Percentiles rank a stretch among this genome's conserved stretches.
These are phyloP conservation scores for Ustilago curta DNA, from an alignment of 1,284 basidiomycete genomes.

Conservation along the genomic window DNA sequence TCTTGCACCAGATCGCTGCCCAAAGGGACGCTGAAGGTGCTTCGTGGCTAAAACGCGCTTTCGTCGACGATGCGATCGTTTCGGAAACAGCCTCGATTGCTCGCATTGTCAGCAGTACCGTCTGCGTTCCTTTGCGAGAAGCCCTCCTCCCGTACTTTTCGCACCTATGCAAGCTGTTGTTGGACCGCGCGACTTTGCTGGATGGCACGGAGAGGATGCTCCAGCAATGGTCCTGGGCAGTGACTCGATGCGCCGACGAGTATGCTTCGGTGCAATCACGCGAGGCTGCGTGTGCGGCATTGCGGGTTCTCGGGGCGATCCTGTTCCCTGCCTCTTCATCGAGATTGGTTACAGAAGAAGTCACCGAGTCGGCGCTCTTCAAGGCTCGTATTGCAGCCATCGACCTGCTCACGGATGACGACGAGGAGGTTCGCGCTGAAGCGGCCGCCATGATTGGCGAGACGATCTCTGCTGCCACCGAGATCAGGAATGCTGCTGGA, in stretches of 20 bases:
- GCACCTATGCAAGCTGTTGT: constrained; percentile 32
- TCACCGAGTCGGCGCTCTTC: constrained; percentile 25
- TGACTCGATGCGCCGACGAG: constrained; percentile 42
- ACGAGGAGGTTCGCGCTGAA: constrained; percentile 51
- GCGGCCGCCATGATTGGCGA: constrained; percentile 51
- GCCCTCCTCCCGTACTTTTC: constrained; percentile 55
- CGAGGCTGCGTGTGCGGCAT: constrained; percentile 37
- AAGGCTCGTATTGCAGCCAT: constrained; percentile 40
- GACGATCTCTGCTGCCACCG: constrained; percentile 21
- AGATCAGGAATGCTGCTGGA: not conserved
- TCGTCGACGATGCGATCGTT: constrained; percentile 6
- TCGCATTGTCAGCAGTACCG: constrained; percentile 23
- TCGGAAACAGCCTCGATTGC: constrained; percentile 20
- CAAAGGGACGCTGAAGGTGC: constrained; percentile 9
- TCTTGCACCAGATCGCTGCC: constrained; percentile 27
- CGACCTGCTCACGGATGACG: constrained; percentile 50
- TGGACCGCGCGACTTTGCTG: not conserved
- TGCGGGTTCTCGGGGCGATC: constrained; percentile 27
- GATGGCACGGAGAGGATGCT: constrained; percentile 9
- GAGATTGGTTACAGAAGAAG: not conserved
- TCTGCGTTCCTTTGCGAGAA: constrained; percentile 47
- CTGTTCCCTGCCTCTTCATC: constrained; percentile 26
- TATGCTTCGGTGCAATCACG: constrained; percentile 50
- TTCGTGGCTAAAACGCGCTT: constrained; percentile 19
- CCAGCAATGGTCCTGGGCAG: constrained; percentile 29